phyloP scores from a whole-genome alignment of 371 early-diverging fungal species.

The Lichtheimia ramosa region DNA sequence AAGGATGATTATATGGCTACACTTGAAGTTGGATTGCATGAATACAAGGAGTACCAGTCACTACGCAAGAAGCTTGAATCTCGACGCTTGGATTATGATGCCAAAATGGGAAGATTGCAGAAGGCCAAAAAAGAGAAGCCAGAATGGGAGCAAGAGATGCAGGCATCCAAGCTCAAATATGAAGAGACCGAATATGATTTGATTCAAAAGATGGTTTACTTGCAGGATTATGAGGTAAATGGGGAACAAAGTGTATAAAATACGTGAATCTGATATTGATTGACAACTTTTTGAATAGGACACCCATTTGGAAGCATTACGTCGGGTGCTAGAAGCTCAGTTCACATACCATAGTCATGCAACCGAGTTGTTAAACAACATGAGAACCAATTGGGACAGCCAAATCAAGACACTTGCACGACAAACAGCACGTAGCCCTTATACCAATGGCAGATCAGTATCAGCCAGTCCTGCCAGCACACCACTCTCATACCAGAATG shows the following conservation, averaged over 20 bases:
- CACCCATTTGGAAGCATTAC: slow-evolving; percentile 50
- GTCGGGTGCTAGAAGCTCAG: slow-evolving; percentile 58
- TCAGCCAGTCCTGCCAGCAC: slow-evolving; percentile 4
- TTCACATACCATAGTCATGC: slow-evolving; percentile 48
- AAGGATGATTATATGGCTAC: slow-evolving; percentile 47
- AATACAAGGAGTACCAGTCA: slow-evolving; percentile 65
- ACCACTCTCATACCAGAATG: slow-evolving; percentile 5
- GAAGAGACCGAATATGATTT: slow-evolving; percentile 82
- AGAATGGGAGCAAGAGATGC: slow-evolving; percentile 87
- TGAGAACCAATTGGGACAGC: slow-evolving; percentile 21
- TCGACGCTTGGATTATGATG: slow-evolving; percentile 90
- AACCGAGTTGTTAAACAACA: slow-evolving; percentile 39
- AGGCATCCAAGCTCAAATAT: slow-evolving; percentile 87
- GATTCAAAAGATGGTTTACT: slow-evolving; percentile 61
- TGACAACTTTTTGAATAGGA: slow-evolving; percentile 1
- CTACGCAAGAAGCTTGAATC: slow-evolving; percentile 85
- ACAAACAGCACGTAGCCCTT: not conserved
- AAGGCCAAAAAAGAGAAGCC: slow-evolving; percentile 90
- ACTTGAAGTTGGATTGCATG: slow-evolving; percentile 44
- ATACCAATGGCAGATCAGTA: not conserved
- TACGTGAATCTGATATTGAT: too few relatives aligned
- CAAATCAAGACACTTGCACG: not conserved
- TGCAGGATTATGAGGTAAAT: slow-evolving; percentile 71
- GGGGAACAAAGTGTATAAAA: too few relatives aligned
- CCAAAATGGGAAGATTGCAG: slow-evolving; percentile 82